phyloP scores from a whole-genome alignment of 768 basidiomycete species.

The Pleurotus tuber-regium region DNA sequence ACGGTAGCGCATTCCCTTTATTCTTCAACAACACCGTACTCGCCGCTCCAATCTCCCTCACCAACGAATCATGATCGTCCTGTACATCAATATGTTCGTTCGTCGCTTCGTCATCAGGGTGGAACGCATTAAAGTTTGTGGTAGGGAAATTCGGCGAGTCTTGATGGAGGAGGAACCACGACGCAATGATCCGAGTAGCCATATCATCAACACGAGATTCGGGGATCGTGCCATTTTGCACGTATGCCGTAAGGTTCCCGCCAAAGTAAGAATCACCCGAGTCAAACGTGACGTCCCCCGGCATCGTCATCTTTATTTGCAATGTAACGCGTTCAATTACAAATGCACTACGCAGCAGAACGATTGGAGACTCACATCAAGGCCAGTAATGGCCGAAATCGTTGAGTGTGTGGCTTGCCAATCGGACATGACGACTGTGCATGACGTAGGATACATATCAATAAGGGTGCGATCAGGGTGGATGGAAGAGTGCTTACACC shows the following conservation, averaged over 20 bases:
- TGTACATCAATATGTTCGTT: slow-evolving; percentile 73
- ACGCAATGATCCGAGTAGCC: slow-evolving; percentile 76
- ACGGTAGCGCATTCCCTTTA: slow-evolving; percentile 48
- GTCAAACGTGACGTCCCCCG: slow-evolving; percentile 47
- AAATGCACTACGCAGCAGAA: too few species aligned
- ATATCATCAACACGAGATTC: slow-evolving; percentile 71
- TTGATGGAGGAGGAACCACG: slow-evolving; percentile 68
- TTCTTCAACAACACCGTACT: slow-evolving; percentile 82
- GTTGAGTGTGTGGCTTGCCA: slow-evolving; percentile 69
- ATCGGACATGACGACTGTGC: slow-evolving; percentile 65
- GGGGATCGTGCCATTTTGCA: slow-evolving; percentile 71
- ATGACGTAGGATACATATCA: too few species aligned
- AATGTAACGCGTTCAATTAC: neutral
- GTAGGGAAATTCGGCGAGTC: slow-evolving; percentile 59
- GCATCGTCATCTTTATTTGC: slow-evolving; percentile 63
- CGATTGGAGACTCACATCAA: slow-evolving; percentile 49
- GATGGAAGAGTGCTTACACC: slow-evolving; percentile 37
- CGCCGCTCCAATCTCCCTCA: slow-evolving; percentile 71
- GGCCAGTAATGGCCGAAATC: slow-evolving; percentile 53
- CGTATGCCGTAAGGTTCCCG: slow-evolving; percentile 62
- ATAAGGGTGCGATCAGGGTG: neutral
- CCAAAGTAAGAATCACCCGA: slow-evolving; percentile 60
- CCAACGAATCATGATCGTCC: slow-evolving; percentile 62
- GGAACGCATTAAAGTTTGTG: slow-evolving; percentile 72
- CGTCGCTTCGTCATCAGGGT: slow-evolving; percentile 44